Evolutionary conservation across 2,329 filamentous ascomycete species (phyloP).

Genomic region (Xylariaceae sp.): DNA sequence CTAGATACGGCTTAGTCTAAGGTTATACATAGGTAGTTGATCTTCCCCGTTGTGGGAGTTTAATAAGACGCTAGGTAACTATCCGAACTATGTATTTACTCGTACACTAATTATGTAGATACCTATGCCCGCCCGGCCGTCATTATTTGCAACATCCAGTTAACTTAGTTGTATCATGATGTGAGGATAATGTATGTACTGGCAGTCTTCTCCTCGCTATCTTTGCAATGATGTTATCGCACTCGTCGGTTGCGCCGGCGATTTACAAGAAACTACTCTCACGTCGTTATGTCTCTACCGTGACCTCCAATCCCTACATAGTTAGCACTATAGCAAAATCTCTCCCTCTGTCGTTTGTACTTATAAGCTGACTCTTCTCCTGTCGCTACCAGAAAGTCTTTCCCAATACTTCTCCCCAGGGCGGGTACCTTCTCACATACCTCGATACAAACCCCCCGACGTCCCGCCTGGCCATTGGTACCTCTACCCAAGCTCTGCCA

Average conservation of each 20-base stretch:
- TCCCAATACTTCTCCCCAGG: slow-evolving; percentile 40
- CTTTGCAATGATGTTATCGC: slow-evolving; percentile 32
- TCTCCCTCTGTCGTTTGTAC: background rate
- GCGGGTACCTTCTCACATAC: slow-evolving; percentile 51
- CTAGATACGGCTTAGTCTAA: background rate
- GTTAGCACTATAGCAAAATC: slow-evolving; percentile 35
- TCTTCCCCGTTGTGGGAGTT: too few relatives aligned
- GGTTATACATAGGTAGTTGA: too few relatives aligned
- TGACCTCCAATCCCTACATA: slow-evolving; percentile 49
- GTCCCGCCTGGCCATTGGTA: slow-evolving; percentile 51
- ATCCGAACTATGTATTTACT: too few relatives aligned
- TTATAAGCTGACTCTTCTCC: slow-evolving; percentile 14
- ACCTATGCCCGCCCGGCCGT: too few relatives aligned
- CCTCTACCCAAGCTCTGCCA: slow-evolving; percentile 52
- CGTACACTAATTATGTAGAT: too few relatives aligned
- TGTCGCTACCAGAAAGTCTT: slow-evolving; percentile 49
- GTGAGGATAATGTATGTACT: too few relatives aligned
- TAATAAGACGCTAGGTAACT: too few relatives aligned
- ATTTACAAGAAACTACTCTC: slow-evolving; percentile 18
- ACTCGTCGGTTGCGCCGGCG: slow-evolving; percentile 25
- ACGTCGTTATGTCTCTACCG: slow-evolving; percentile 39
- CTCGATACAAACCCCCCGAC: slow-evolving; percentile 54
- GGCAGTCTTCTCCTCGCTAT: background rate
- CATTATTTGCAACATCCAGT: too few relatives aligned
- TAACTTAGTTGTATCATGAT: background rate